phyloP scores from a whole-genome alignment of 2,329 filamentous ascomycete species.

The Cordyceps tenuipes region DNA sequence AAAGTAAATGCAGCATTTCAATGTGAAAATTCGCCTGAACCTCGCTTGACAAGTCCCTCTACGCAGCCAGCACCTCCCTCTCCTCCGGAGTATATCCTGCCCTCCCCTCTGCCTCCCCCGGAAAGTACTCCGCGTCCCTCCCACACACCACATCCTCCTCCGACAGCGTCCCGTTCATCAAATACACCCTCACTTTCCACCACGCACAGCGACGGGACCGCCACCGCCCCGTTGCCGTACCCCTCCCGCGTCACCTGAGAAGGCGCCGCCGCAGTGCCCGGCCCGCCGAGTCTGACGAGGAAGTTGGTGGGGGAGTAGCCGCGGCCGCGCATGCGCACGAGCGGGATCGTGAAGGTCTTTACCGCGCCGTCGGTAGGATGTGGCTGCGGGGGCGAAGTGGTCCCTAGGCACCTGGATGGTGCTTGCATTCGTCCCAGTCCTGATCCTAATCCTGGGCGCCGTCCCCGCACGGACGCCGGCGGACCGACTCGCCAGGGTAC shows the following conservation, averaged over 20 bases:
- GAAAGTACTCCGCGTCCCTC: slow-evolving; percentile 31
- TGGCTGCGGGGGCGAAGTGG: slow-evolving; percentile 27
- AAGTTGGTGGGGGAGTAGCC: slow-evolving; percentile 33
- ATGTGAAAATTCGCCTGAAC: neutral
- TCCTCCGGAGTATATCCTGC: slow-evolving; percentile 8
- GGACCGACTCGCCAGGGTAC: slow-evolving; percentile 29
- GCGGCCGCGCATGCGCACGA: slow-evolving; percentile 35
- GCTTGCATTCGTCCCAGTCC: slow-evolving; percentile 30
- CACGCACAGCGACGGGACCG: slow-evolving; percentile 29
- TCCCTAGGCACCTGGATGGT: slow-evolving; percentile 38
- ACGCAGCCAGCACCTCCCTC: slow-evolving; percentile 8
- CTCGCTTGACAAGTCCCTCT: slow-evolving; percentile 1
- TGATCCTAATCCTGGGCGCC: slow-evolving; percentile 16
- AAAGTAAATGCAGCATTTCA: too few relatives aligned
- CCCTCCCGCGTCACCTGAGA: slow-evolving; percentile 32
- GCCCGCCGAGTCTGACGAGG: slow-evolving; percentile 40
- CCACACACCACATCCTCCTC: slow-evolving; percentile 27
- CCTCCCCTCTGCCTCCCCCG: slow-evolving; percentile 16
- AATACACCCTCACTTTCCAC: slow-evolving; percentile 28
- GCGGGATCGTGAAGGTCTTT: slow-evolving; percentile 35
- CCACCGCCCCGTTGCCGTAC: slow-evolving; percentile 34
- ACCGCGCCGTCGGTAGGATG: slow-evolving; percentile 18
- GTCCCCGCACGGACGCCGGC: slow-evolving; percentile 32
- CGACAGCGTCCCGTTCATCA: slow-evolving; percentile 31
- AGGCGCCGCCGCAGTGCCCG: slow-evolving; percentile 34